phyloP scores from a whole-genome alignment of 257 asterid genomes.

The Penstemon newberryi region DNA sequence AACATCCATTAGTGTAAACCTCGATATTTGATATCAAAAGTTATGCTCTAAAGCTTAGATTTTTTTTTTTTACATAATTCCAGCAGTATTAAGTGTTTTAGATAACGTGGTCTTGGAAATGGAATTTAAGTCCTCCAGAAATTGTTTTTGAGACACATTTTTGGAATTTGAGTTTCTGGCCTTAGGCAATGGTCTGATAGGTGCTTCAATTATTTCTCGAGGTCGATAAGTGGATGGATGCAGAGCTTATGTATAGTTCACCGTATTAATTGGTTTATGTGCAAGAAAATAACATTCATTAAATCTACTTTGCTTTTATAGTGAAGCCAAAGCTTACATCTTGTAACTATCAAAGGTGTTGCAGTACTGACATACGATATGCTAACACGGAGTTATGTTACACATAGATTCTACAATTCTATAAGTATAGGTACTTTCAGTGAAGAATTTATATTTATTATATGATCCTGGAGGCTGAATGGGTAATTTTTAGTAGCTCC shows the following conservation, averaged over 20 bases:
- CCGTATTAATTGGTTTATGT: not conserved
- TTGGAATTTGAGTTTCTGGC: conserved; percentile 6
- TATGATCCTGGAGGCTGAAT: not conserved
- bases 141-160: not conserved
- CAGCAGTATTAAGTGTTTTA: too few species aligned
- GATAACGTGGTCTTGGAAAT: too few species aligned
- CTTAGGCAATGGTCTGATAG: not conserved
- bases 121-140: too few species aligned
- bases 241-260: not conserved
- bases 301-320: not conserved
- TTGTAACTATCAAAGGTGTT: not conserved
- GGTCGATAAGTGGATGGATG: conserved; percentile 6
- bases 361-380: not conserved
- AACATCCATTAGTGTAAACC: too few species aligned
- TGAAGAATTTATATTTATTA: not conserved
- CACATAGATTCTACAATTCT: not conserved
- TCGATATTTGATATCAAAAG: too few species aligned
- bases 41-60: too few species aligned
- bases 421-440: not conserved
- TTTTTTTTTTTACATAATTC: too few species aligned
- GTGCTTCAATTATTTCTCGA: not conserved
- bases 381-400: conserved; percentile 5
- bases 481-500: not conserved
- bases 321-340: conserved; percentile 3
- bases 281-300: not conserved